Evolutionary conservation across 768 basidiomycete genomes (phyloP).

Genomic region (Tylopilus sp.): DNA sequence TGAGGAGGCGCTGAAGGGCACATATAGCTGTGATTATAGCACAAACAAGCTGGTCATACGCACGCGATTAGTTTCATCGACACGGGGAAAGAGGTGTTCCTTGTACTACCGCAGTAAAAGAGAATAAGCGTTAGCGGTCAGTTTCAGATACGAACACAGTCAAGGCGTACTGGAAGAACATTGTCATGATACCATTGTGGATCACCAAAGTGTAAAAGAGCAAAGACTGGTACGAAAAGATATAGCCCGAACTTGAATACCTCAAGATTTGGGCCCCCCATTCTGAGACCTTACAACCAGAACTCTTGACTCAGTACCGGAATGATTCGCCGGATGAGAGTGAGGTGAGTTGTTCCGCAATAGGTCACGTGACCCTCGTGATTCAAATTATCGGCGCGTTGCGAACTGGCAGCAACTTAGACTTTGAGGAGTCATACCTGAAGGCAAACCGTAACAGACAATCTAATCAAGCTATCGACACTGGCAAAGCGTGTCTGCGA

Average conservation of each 20-base stretch:
- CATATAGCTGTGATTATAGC: slow-evolving; percentile 9
- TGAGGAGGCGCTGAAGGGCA: slow-evolving; percentile 52
- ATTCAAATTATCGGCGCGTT: too few species aligned
- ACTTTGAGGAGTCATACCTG: too few species aligned
- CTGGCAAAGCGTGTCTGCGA: too few species aligned
- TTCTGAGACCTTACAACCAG: too few species aligned
- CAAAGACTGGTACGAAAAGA: slow-evolving; percentile 78
- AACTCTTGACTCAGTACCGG: too few species aligned
- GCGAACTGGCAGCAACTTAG: too few species aligned
- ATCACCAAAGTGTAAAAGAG: slow-evolving; percentile 83
- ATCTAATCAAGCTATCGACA: too few species aligned
- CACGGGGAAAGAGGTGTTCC: slow-evolving; percentile 64
- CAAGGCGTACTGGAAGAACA: slow-evolving; percentile 64
- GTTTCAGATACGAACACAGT: neutral
- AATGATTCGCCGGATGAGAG: too few species aligned
- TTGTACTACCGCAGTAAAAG: slow-evolving; percentile 54
- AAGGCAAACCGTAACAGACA: too few species aligned
- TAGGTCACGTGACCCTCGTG: too few species aligned
- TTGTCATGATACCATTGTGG: slow-evolving; percentile 80
- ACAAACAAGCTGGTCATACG: slow-evolving; percentile 5
- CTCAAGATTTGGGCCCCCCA: slow-evolving; percentile 82
- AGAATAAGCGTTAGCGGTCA: neutral
- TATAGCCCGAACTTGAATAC: slow-evolving; percentile 89
- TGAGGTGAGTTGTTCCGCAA: too few species aligned
- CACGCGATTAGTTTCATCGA: slow-evolving; percentile 55